Conservation (phyloP, 75 land plant genomes). For the Sequoiadendron giganteum region DNA sequence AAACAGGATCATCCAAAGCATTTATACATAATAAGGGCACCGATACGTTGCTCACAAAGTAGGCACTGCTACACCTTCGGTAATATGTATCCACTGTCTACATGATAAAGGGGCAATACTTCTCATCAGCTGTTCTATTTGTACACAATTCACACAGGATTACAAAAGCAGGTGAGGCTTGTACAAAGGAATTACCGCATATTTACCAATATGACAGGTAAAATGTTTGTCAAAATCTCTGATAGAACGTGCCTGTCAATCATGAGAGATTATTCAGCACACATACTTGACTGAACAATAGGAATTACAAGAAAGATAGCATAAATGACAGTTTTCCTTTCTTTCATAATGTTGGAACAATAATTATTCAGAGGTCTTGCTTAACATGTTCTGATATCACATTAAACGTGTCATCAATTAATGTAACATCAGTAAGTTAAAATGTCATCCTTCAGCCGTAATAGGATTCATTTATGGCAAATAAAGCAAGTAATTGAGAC, state of each 20-base stretch:
- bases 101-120: neutral
- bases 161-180: neutral
- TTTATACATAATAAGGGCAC: constrained; percentile 89
- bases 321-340: neutral
- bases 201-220: constrained; percentile 73
- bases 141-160: neutral
- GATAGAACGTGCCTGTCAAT: constrained; percentile 64
- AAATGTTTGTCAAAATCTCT: constrained; percentile 90
- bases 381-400: neutral
- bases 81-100: constrained; percentile 99
- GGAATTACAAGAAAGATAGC: neutral
- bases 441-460: neutral
- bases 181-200: constrained; percentile 58
- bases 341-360: neutral
- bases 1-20: constrained; percentile 96
- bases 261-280: constrained; percentile 15
- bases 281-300: neutral
- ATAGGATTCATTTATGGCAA: neutral
- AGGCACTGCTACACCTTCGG: constrained; percentile 76
- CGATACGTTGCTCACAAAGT: constrained; percentile 62
- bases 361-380: neutral
- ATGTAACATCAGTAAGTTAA: neutral
- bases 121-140: neutral
- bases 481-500: neutral
- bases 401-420: neutral